phyloP scores from a whole-genome alignment of 345 rosid genomes.

The Pistacia atlantica region DNA sequence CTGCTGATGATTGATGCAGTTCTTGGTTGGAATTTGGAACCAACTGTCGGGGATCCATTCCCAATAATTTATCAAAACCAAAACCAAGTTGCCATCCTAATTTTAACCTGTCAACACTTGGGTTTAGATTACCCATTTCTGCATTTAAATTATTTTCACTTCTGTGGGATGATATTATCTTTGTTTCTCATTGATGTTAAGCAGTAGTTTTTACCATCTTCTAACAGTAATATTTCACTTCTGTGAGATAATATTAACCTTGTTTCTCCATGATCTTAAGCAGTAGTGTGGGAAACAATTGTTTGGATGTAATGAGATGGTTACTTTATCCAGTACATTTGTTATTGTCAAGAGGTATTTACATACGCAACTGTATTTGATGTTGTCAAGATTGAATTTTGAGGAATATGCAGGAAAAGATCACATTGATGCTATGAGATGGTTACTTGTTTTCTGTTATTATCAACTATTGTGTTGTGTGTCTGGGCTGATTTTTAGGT shows the following conservation, averaged over 20 bases:
- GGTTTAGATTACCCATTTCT: neutral
- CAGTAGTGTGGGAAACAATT: neutral
- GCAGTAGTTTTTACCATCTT: neutral
- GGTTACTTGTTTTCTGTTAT: neutral
- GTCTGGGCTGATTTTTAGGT: neutral
- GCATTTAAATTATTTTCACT: neutral
- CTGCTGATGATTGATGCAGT: neutral
- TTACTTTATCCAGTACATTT: neutral
- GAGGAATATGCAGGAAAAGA: neutral
- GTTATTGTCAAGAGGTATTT: neutral
- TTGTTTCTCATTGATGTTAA: neutral
- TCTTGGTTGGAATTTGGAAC: neutral
- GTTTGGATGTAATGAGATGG: neutral
- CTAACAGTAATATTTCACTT: neutral
- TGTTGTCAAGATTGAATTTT: conserved; percentile 1
- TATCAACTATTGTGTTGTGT: neutral
- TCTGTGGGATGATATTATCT: neutral
- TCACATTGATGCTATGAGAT: neutral
- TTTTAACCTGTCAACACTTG: neutral
- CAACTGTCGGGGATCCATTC: neutral
- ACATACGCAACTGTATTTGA: neutral
- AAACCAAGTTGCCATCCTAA: neutral
- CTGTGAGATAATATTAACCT: neutral
- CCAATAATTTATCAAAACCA: neutral
- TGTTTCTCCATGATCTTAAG: neutral